Evolutionary conservation across 2,329 filamentous ascomycete species (phyloP).

Genomic region (Alternaria ventricosa): DNA sequence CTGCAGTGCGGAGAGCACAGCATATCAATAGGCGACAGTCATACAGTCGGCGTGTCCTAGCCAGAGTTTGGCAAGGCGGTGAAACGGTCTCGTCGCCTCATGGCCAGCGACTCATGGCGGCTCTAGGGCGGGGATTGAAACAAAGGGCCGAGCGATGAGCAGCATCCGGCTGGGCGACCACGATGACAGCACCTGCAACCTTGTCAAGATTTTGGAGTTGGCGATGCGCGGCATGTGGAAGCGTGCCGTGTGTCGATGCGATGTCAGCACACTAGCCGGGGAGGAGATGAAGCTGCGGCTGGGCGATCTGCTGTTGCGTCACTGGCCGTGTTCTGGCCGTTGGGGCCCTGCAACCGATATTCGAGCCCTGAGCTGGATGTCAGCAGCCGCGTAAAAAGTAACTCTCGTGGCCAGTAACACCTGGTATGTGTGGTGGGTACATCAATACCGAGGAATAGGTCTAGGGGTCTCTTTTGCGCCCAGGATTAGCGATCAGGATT

Average conservation of each 20-base stretch:
- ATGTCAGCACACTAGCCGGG: conserved; percentile 13
- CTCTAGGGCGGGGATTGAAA: conserved; percentile 25
- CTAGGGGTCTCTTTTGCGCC: background rate
- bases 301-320: conserved; percentile 10
- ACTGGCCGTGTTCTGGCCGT: conserved; percentile 13
- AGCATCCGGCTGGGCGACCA: background rate
- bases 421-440: background rate
- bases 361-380: background rate
- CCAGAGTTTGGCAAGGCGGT: conserved; percentile 29
- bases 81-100: conserved; percentile 26
- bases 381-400: conserved; percentile 1
- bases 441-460: background rate
- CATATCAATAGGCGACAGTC: conserved; percentile 31
- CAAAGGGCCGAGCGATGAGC: conserved; percentile 13
- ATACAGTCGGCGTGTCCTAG: conserved; percentile 29
- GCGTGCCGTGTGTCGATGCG: conserved; percentile 5
- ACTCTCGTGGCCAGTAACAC: background rate
- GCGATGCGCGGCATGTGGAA: conserved; percentile 7
- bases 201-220: conserved; percentile 1
- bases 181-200: background rate
- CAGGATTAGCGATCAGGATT: background rate
- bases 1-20: conserved; percentile 31
- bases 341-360: background rate
- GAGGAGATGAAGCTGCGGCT: conserved; percentile 9
- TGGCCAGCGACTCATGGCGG: conserved; percentile 25